Base-by-base conservation (phyloP, 2,329 filamentous ascomycete species). In the Fusarium keratoplasticum region DNA sequence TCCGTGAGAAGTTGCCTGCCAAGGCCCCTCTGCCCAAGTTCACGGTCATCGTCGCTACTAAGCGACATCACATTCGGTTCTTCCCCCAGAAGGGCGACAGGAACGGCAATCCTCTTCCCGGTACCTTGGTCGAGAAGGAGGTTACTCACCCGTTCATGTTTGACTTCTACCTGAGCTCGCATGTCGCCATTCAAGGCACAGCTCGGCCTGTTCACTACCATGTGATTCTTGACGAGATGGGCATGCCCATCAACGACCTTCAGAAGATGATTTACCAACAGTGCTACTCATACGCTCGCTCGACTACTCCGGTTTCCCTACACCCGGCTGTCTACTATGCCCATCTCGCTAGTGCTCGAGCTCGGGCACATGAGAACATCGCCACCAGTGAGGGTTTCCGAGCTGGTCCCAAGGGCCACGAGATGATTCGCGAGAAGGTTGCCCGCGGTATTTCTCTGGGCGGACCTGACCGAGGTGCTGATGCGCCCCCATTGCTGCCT, bases 281-380 rank as follows among this genome's bases (percentile, higher is more conserved):
- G 72, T 97, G 93, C 52, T 99, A 98, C 82, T 95, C 97, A 65
- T 99, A 98, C 79, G 92, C 93, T 64, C 91, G 96, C 18, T 96
- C 95, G 0, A 98, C 95, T 0, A 98, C 96, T 0, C 95, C 96
- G 0, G 95, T 99, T 0, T 98, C 95, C 0, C 83, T 96, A 0
- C 94, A 92, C 74, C 96, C 96, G 0, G 95, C 96, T 0, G 93
- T 98, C 0, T 99, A 99, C 87, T 99, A 99, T 77, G 95, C 97
- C 0, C 96, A 99, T 83, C 84, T 99, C 72, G 95, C 95, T 36
- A 93, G 95, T 10, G 90, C 91, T 67, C 94, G 96, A 59, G 95
- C 94, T 22, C 91, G 91, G 63, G 87, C 91, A 5, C 96, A 99
- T 74, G 92, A 96, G 78, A 81, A 86, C 67, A 75, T 84, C 5